These are phyloP conservation scores for Smittium mucronatum DNA, from an alignment of 371 early-diverging fungal species.

Conservation along the genomic window DNA sequence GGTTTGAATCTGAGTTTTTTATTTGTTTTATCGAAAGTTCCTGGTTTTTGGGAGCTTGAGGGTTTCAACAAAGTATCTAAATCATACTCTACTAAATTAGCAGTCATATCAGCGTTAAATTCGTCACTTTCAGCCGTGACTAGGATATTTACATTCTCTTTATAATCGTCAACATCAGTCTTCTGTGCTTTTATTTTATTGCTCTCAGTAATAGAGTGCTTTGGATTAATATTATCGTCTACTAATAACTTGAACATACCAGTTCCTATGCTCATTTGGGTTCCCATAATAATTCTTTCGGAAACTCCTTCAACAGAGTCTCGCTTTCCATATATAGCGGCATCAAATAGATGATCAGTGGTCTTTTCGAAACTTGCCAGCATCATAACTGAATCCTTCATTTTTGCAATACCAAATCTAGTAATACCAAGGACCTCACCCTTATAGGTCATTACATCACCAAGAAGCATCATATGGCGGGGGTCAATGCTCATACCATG, in stretches of 20 bases:
- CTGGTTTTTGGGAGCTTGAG: neutral
- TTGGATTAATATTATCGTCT: neutral
- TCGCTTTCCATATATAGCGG: conserved; percentile 82
- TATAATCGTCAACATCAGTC: neutral
- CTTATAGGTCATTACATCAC: conserved; percentile 98
- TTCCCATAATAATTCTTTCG: conserved; percentile 99
- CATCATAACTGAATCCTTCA: conserved; percentile 99
- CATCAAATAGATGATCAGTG: conserved; percentile 97
- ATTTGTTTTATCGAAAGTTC: neutral
- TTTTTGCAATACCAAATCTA: conserved; percentile 97
- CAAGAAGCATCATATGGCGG: conserved; percentile 95
- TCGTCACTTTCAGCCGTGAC: neutral
- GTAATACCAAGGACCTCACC: conserved; percentile 98
- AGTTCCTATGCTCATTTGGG: conserved; percentile 95
- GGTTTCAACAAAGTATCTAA: neutral
- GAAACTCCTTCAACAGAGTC: conserved; percentile 94
- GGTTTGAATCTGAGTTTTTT: neutral
- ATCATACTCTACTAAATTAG: neutral
- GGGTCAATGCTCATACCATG: conserved; percentile 97
- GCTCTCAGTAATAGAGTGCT: neutral
- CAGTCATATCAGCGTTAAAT: neutral
- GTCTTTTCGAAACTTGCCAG: conserved; percentile 99
- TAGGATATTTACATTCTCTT: neutral
- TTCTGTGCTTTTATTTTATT: neutral
- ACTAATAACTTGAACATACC: conserved; percentile 74